Percentiles rank a stretch among this genome's conserved stretches.
phyloP scores from a whole-genome alignment of 176 grass and related monocot species.

The Pharus latifolius region DNA sequence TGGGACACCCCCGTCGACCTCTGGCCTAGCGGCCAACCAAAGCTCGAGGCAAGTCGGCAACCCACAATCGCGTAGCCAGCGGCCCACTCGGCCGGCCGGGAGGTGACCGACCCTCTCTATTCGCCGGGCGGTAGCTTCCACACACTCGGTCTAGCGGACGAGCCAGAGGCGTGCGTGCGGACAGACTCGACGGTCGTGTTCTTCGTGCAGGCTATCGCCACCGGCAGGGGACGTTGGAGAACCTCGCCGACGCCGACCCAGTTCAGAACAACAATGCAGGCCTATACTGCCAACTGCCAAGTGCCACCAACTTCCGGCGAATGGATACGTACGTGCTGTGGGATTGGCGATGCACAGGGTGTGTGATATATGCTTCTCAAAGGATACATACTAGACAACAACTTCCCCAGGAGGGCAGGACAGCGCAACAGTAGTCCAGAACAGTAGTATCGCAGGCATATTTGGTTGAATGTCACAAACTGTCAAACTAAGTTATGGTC shows the following conservation, averaged over 20 bases:
- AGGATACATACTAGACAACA: no score
- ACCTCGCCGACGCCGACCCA: conserved; percentile 84
- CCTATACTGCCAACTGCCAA: no score
- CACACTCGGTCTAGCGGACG: conserved; percentile 73
- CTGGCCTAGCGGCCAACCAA: no score
- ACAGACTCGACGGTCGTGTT: conserved; percentile 94
- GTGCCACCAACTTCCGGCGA: conserved; percentile 91
- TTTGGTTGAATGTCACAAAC: no score
- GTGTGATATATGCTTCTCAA: no score
- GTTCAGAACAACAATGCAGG: conserved; percentile 98
- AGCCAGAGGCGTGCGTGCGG: conserved; percentile 72
- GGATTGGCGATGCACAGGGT: no score
- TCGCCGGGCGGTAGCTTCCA: conserved; percentile 83
- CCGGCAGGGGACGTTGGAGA: conserved; percentile 83
- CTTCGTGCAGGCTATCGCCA: conserved; percentile 91
- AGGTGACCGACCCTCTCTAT: conserved; percentile 78
- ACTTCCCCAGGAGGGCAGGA: no score
- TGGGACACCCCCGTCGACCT: conserved; percentile 98
- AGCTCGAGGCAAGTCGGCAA: no score
- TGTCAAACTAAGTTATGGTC: no score
- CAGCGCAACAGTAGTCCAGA: no score
- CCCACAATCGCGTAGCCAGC: conserved; percentile 66
- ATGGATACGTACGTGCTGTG: neutral
- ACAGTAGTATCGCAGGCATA: no score
- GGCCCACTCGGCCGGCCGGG: conserved; percentile 82